Percentiles rank a stretch among this genome's conserved stretches.
Evolutionary conservation across 2,329 filamentous ascomycete genomes (phyloP).

Genomic region (Alternaria sp.): DNA sequence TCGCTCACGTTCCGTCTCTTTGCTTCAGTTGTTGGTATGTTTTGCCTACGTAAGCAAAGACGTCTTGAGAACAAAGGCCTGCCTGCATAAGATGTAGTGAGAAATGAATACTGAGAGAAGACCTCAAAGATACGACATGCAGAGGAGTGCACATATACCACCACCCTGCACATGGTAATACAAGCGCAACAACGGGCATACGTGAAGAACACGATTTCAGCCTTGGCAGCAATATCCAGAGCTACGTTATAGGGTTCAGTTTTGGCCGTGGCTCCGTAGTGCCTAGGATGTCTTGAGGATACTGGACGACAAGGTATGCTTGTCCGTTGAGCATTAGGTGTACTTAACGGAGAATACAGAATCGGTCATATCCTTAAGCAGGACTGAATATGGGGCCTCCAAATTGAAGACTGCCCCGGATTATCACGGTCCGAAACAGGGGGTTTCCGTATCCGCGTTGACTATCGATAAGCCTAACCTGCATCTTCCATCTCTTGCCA

Average conservation of each 20-base stretch:
- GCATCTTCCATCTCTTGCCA: constrained; percentile 12
- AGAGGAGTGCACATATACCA: neutral
- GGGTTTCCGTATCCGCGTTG: constrained; percentile 7
- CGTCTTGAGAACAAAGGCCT: neutral
- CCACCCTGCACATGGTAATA: neutral
- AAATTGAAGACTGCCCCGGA: neutral
- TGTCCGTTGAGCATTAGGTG: neutral
- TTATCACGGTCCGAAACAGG: constrained; percentile 7
- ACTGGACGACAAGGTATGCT: neutral
- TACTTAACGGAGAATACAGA: neutral
- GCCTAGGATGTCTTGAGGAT: neutral
- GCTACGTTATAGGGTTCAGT: neutral
- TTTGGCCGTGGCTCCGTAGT: neutral
- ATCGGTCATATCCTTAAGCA: neutral
- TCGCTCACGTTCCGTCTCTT: neutral
- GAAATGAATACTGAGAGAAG: neutral
- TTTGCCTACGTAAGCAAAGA: neutral
- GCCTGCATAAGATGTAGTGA: neutral
- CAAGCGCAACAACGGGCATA: neutral
- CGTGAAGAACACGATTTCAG: neutral
- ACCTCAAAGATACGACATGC: neutral
- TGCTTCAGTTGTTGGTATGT: neutral
- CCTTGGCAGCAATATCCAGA: neutral
- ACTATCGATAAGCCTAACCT: constrained; percentile 24
- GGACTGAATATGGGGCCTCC: neutral